Base-by-base conservation (phyloP, 2,329 filamentous ascomycete species). In the Ilyonectria mors-panacis region DNA sequence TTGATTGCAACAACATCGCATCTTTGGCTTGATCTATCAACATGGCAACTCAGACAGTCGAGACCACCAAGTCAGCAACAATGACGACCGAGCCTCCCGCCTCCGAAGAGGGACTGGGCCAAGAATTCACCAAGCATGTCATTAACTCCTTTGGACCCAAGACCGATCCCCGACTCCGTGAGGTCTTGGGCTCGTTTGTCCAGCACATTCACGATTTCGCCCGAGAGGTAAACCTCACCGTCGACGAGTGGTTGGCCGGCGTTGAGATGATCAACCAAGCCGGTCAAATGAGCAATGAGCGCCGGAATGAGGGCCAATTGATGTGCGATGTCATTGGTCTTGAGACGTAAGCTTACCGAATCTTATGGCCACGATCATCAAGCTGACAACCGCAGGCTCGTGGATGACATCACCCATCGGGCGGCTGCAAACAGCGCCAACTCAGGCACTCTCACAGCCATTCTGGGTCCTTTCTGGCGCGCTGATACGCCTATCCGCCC, bases 381-480 rank as follows among this genome's bases (percentile, higher is more conserved):
- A 63, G 37, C 73, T 30, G 2, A 3, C 15, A 1, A 9, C 2
- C 9, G 0, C 59, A 86, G 84, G 21, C 87, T 93, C 4, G 92
- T 95, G 53, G 93, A 95, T 78, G 93, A 95, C 78, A 95, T 96
- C 76, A 93, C 92, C 62, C 92, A 90, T 81, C 90, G 89, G 57
- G 70, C 76, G 17, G 86, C 86, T 56, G 82, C 85, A 60, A 81
- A 82, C 57, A 73, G 76, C 39, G 69, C 76, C 44, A 82, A 83
- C 15, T 76, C 82, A 15, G 85, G 90, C 12, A 96, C 93, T 6
- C 88, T 93, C 2, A 93, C 92, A 4, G 90, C 94, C 45, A 94
- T 97, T 71, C 87, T 97, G 0, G 94, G 94, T 0, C 94, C 94
- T 1, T 97, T 97, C 83, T 97, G 93, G 88, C 88, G 93, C 6